Conservation (phyloP, 345 rosid genomes). For the Pugionium dolabratum region DNA sequence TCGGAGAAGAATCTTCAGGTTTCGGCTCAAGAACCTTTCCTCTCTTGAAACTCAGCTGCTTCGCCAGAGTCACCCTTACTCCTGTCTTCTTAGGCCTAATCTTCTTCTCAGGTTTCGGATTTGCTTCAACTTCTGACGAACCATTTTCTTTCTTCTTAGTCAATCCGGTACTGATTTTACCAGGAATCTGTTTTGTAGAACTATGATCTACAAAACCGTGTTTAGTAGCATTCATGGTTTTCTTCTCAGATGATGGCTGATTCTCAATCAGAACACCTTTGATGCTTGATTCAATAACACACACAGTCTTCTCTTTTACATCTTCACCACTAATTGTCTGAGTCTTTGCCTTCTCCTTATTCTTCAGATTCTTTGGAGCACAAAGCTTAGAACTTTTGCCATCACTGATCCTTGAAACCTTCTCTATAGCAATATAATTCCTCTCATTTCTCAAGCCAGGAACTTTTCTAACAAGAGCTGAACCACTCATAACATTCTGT, state of each 20-base stretch:
- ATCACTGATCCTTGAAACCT: conserved; percentile 32
- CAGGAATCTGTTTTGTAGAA: conserved; percentile 20
- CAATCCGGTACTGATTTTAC: conserved; percentile 25
- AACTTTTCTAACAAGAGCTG: conserved; percentile 33
- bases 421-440: conserved; percentile 2
- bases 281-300: conserved; percentile 46
- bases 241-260: conserved; percentile 28
- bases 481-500: conserved; percentile 17
- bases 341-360: conserved; percentile 24
- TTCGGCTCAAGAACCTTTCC: conserved; percentile 57
- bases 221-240: conserved; percentile 33
- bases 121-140: conserved; percentile 15
- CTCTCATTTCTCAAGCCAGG: conserved; percentile 25
- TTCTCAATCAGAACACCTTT: conserved; percentile 15
- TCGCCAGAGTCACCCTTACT: conserved; percentile 29
- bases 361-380: conserved; percentile 31
- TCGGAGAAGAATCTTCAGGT: conserved; percentile 46
- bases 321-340: conserved; percentile 28
- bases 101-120: conserved; percentile 25
- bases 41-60: conserved; percentile 50
- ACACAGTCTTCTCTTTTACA: conserved; percentile 51
- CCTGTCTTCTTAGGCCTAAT: conserved; percentile 40
- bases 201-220: conserved; percentile 15
- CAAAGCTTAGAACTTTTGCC: conserved; percentile 25
- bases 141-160: conserved; percentile 28